Evolutionary conservation across 768 basidiomycete genomes (phyloP), one percentile per base, ranked within the genome.

Genomic region (Pleurotus eryngii): DNA sequence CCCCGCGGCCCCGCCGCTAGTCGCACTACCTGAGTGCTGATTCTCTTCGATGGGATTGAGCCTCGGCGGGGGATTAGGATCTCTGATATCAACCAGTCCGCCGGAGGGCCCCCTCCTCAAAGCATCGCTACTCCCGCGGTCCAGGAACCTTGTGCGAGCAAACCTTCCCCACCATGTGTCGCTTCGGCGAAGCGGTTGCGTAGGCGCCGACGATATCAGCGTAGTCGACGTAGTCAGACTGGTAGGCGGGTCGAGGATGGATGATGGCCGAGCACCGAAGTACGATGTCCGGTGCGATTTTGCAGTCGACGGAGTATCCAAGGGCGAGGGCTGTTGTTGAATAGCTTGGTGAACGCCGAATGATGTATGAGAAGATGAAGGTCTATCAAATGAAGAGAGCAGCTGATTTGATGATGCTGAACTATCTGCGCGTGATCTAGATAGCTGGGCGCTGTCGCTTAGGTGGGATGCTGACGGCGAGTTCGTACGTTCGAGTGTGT

Each of bases 111-210:
- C 43, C 30, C 40, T 12, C 56, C 70, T 65, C 56, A 70, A 70
- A 4, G 65, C 70, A 55, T 75, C 75, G 62, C 78, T 83, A 9
- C 71, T 59, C 22, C 77, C 75, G 40, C 84, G 79, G 60, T 89
- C 88, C 24, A 88, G 76, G 49, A 90, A 74, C 35, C 83, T 80
- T 15, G 84, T 81, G 55, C 81, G 82, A 12, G 88, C 76, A 64
- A 95, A 85, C 2, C 88, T 84, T 7, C 78, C 70, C 87, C 91
- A 95, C 89, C 91, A 92, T 9, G 79, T 84, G 65, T 90, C 83
- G 42, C 82, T 86, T 5, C 90, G 78, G 45, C 81, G 81, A 46
- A 91, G 76, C 1, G 81, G 76, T 43, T 76, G 75, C 20, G 69
- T 74, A 35, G 73, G 73, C 3, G 74, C 70, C 14, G 76, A 43